Conservation (phyloP, 257 asterid species). For the Solanum etuberosum region DNA sequence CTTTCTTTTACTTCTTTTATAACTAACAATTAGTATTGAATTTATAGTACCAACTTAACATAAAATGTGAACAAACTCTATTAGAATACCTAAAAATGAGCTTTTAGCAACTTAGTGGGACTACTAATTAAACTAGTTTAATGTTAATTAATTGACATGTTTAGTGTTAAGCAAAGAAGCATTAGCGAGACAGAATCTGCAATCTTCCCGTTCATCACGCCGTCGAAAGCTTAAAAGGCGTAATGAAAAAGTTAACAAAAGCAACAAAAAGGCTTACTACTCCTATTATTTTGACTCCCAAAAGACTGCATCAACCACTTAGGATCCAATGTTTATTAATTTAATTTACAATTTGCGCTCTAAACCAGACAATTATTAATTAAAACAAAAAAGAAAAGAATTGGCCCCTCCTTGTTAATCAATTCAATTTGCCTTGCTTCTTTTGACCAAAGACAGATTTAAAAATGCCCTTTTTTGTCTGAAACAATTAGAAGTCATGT, state of each 20-base stretch:
- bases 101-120: background rate
- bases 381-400: background rate
- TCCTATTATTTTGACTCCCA: background rate
- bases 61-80: background rate
- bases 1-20: background rate
- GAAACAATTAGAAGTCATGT: background rate
- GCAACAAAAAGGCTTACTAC: background rate
- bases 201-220: background rate
- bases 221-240: slow-evolving; percentile 1
- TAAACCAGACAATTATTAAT: background rate
- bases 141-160: background rate
- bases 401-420: background rate
- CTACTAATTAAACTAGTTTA: background rate
- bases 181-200: background rate
- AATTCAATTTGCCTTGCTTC: background rate
- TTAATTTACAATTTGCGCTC: background rate
- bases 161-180: background rate
- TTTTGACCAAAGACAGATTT: background rate
- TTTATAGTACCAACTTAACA: background rate
- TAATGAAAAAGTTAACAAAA: background rate
- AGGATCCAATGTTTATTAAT: background rate
- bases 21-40: background rate
- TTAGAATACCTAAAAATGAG: background rate
- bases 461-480: background rate
- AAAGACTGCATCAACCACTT: background rate